Percentiles rank a stretch among this genome's conserved stretches.
Evolutionary conservation across 2,329 filamentous ascomycete genomes (phyloP).

Genomic region (Trichoderma oligosporum): DNA sequence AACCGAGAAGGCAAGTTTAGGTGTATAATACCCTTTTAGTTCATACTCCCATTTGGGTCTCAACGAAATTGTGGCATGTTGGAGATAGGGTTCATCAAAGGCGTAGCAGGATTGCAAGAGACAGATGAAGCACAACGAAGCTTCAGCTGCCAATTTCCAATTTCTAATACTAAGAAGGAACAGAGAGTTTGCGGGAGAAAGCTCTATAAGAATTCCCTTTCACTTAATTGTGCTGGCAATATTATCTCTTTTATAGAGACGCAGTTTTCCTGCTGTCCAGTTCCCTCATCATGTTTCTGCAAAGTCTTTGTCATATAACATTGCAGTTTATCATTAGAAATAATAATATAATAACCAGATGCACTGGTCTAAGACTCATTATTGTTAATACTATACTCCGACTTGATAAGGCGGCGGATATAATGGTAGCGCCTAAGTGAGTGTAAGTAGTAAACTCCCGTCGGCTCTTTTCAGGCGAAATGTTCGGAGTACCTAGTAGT

Average conservation of each 20-base stretch:
- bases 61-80: slow-evolving; percentile 44
- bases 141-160: neutral
- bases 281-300: neutral
- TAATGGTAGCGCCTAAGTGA: too few relatives aligned
- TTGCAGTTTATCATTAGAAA: neutral
- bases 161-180: too few relatives aligned
- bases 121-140: neutral
- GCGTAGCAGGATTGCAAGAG: slow-evolving; percentile 35
- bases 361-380: too few relatives aligned
- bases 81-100: slow-evolving; percentile 48
- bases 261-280: neutral
- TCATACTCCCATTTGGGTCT: slow-evolving; percentile 49
- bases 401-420: too few relatives aligned
- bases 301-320: neutral
- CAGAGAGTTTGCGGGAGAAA: neutral
- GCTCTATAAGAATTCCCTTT: too few relatives aligned
- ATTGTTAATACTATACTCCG: too few relatives aligned
- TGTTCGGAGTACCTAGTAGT: too few relatives aligned
- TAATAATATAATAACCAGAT: too few relatives aligned
- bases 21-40: slow-evolving; percentile 44
- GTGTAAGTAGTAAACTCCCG: too few relatives aligned
- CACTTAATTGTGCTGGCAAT: neutral
- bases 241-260: neutral
- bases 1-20: slow-evolving; percentile 51
- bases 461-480: too few relatives aligned